Evolutionary conservation across 2,329 filamentous ascomycete genomes (phyloP).

Genomic region (Clonostachys byssicola): DNA sequence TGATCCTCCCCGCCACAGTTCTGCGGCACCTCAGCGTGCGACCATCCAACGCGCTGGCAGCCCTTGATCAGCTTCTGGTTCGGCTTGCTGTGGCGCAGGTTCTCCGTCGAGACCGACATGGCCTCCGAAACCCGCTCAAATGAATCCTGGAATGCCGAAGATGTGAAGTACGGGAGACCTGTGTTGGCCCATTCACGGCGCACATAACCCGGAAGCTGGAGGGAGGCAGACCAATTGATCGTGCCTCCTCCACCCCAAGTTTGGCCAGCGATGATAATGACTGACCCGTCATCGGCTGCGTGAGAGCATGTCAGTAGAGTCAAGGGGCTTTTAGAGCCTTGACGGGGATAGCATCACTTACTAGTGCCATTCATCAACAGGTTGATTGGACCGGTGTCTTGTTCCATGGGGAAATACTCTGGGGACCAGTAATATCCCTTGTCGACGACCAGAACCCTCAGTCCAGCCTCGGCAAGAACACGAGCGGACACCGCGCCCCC

Average conservation of each 20-base stretch:
- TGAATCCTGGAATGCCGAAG: slow-evolving; percentile 62
- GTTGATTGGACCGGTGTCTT: slow-evolving; percentile 2
- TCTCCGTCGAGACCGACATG: slow-evolving; percentile 66
- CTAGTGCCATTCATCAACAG: not conserved
- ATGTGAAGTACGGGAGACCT: slow-evolving; percentile 65
- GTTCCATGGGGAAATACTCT: slow-evolving; percentile 64
- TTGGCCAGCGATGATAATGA: slow-evolving; percentile 59
- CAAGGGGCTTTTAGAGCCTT: not conserved
- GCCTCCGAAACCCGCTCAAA: slow-evolving; percentile 69
- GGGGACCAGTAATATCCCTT: slow-evolving; percentile 67
- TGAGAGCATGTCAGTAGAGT: not conserved
- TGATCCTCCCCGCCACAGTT: slow-evolving; percentile 61
- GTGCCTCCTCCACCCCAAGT: slow-evolving; percentile 77
- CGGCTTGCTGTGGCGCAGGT: slow-evolving; percentile 62
- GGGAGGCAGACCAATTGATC: slow-evolving; percentile 66
- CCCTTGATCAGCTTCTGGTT: slow-evolving; percentile 68
- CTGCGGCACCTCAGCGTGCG: slow-evolving; percentile 63
- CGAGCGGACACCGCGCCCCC: slow-evolving; percentile 74
- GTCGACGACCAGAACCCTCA: slow-evolving; percentile 68
- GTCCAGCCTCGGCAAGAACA: slow-evolving; percentile 65
- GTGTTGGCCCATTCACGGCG: slow-evolving; percentile 67
- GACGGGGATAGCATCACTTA: not conserved
- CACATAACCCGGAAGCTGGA: slow-evolving; percentile 64
- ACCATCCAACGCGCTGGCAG: slow-evolving; percentile 63
- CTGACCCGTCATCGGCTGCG: slow-evolving; percentile 36